Conservation (phyloP, 352 stramenopile genomes). For the Phytopythium sindhum region DNA sequence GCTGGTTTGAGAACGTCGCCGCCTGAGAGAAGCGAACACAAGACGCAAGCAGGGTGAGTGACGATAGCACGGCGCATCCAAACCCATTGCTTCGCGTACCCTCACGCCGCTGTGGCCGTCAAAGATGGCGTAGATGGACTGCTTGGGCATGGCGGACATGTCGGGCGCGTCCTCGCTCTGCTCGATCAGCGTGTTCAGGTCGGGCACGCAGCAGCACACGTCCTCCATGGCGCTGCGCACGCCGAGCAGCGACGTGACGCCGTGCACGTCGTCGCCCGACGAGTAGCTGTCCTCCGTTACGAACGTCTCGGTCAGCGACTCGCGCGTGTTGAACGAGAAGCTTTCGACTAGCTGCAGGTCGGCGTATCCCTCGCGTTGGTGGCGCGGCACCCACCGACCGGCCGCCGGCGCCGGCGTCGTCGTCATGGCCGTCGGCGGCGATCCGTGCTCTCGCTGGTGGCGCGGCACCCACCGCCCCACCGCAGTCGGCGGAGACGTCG, state of each 20-base stretch:
- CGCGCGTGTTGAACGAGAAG: constrained; percentile 37
- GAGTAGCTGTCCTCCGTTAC: constrained; percentile 72
- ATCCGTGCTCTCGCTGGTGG: constrained; percentile 38
- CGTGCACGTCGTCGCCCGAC: constrained; percentile 60
- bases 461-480: constrained; percentile 48
- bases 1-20: constrained; percentile 72
- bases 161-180: constrained; percentile 5
- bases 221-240: constrained; percentile 79
- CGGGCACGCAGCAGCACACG: constrained; percentile 76
- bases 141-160: constrained; percentile 17
- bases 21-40: constrained; percentile 28
- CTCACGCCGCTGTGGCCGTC: constrained; percentile 79
- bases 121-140: constrained; percentile 82
- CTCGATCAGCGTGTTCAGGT: constrained; percentile 56
- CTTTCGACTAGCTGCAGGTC: constrained; percentile 45
- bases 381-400: constrained; percentile 49
- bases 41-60: background rate
- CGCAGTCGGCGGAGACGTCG: constrained; percentile 11
- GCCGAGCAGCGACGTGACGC: constrained; percentile 76
- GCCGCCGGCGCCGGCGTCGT: constrained; percentile 28
- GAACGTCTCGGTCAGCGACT: constrained; percentile 57
- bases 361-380: constrained; percentile 52
- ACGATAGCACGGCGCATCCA: too few species aligned
- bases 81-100: constrained; percentile 39
- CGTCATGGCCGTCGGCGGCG: constrained; percentile 1